Conservation (phyloP, 345 rosid genomes). For the Rubroshorea leprosula region DNA sequence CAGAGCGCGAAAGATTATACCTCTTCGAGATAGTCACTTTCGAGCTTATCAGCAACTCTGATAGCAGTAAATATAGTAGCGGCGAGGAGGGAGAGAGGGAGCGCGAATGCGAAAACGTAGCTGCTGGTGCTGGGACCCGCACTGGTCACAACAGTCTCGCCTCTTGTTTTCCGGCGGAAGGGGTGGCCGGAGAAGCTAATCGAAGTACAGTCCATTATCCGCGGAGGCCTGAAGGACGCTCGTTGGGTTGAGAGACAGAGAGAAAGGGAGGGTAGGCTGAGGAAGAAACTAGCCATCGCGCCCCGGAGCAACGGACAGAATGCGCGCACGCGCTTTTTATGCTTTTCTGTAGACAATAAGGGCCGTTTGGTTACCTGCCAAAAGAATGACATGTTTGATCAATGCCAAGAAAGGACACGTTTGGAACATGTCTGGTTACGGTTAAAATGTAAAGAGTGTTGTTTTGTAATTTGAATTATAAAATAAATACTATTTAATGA, state of each 20-base stretch:
- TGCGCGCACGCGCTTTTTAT: not conserved
- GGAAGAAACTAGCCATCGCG: conserved; percentile 46
- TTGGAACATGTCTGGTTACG: too few species aligned
- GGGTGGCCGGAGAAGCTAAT: conserved; percentile 16
- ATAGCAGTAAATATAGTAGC: conserved; percentile 59
- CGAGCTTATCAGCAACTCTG: conserved; percentile 67
- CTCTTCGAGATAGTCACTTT: conserved; percentile 64
- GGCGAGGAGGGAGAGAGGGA: conserved; percentile 67
- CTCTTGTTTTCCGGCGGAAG: conserved; percentile 23
- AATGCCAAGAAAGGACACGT: too few species aligned
- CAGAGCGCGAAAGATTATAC: conserved; percentile 23
- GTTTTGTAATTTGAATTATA: too few species aligned
- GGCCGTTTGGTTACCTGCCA: too few species aligned
- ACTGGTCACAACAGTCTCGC: conserved; percentile 40
- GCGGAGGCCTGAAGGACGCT: conserved; percentile 11
- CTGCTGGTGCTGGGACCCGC: conserved; percentile 60
- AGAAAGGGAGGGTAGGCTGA: conserved; percentile 18
- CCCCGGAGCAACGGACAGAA: not conserved
- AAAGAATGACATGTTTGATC: too few species aligned
- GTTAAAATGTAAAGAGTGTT: too few species aligned
- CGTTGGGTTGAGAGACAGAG: conserved; percentile 15
- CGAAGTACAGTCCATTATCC: conserved; percentile 4
- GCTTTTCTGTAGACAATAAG: too few species aligned
- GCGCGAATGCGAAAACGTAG: conserved; percentile 54
- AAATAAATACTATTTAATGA: too few species aligned